Evolutionary conservation across 345 rosid species (phyloP), one percentile per base, ranked within the genome.

Genomic region (Lumnitzera racemosa): DNA sequence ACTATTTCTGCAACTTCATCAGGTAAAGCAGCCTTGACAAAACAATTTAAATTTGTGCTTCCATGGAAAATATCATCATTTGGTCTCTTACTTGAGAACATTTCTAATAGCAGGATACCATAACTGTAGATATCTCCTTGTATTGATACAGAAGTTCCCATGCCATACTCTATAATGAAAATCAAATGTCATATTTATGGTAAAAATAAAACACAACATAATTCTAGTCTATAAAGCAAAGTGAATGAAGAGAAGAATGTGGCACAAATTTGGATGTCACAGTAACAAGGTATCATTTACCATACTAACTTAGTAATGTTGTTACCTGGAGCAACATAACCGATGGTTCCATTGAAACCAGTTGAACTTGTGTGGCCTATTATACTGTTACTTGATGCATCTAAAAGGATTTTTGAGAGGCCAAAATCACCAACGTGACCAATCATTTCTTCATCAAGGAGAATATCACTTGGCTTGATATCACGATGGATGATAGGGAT

Each of bases 281-380:
- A 3, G 5, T 8, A 23, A 58, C 23, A n/a, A 58, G 25, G 47
- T n/a, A 10, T 1, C 6, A 58, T 20, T 2, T 17, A 20, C 12
- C 56, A 49, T 36, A 15, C 16, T 46, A 3, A 20, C 7, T 15
- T 7, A 16, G 47, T 29, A 15, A 43, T 17, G 2, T 15, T 57
- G 12, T 43, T 66, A 71, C 76, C 72, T 55, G 69, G 76, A 54
- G 72, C 62, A 55, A 56, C 48, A 47, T 72, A 62, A 53, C 75
- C 71, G 4, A 49, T 15, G 7, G 76, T 52, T 24, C 76, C 76
- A 48, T 46, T 72, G 2, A 51, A 4, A 3, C 36, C 60, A 13
- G n/a, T 11, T 2, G 65, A 63, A 49, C 58, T 63, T 15, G 48
- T 56, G 25, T 55, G 56, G 11, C 15, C 12, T 4, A 6, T 16